phyloP scores from a whole-genome alignment of 2,329 filamentous ascomycete species.

The Fusarium decemcellulare region DNA sequence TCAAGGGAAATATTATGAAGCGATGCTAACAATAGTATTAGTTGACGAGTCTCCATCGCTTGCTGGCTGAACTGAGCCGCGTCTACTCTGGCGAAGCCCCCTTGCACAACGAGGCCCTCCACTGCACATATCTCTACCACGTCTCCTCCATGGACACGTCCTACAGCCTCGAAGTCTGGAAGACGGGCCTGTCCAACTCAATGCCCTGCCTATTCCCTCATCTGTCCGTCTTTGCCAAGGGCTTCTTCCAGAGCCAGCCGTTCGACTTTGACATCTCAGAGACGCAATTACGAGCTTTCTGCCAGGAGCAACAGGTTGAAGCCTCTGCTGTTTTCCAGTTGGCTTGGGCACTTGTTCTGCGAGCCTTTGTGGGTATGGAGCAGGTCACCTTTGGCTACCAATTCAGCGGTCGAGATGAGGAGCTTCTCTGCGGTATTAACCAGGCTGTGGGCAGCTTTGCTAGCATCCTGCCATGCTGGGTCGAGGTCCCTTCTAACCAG shows the following conservation, averaged over 20 bases:
- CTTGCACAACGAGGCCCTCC: constrained; percentile 35
- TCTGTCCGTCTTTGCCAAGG: constrained; percentile 48
- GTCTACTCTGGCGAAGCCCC: constrained; percentile 58
- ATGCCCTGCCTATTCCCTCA: constrained; percentile 63
- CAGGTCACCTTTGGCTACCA: constrained; percentile 70
- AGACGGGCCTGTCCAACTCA: constrained; percentile 53
- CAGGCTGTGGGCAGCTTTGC: constrained; percentile 64
- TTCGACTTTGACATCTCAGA: constrained; percentile 58
- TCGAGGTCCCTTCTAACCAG: constrained; percentile 51
- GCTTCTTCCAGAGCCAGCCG: constrained; percentile 52
- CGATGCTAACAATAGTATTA: constrained; percentile 14
- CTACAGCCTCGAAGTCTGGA: constrained; percentile 62
- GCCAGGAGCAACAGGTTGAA: constrained; percentile 55
- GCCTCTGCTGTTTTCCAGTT: constrained; percentile 67
- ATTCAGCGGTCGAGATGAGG: constrained; percentile 60
- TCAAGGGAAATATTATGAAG: too few relatives aligned
- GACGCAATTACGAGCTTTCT: constrained; percentile 61
- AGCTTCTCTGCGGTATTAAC: constrained; percentile 57
- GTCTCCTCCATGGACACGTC: constrained; percentile 46
- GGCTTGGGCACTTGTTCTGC: constrained; percentile 72
- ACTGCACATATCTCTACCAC: constrained; percentile 47
- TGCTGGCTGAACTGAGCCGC: constrained; percentile 63
- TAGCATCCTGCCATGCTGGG: constrained; percentile 53
- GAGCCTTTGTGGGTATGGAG: constrained; percentile 66
- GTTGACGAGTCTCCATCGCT: constrained; percentile 58